phyloP scores from a whole-genome alignment of 768 basidiomycete genomes.

The Leccinum rimulosum region DNA sequence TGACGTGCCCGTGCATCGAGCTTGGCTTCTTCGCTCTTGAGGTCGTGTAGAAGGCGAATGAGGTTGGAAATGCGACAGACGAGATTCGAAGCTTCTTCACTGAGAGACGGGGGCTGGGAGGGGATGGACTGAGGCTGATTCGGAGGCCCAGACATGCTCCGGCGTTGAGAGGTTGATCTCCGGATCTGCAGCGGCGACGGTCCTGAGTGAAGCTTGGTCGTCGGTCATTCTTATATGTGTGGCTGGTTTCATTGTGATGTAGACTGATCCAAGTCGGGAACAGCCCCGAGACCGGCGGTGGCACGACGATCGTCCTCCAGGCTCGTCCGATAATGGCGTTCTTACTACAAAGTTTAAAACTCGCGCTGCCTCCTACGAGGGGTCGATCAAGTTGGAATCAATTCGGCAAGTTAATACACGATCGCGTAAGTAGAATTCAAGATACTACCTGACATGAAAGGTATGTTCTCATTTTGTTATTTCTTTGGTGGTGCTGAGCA shows the following conservation, averaged over 20 bases:
- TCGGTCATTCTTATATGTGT: conserved; percentile 12
- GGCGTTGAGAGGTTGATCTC: neutral
- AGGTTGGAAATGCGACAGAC: conserved; percentile 17
- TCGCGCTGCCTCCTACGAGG: neutral
- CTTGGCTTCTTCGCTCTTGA: conserved; percentile 20
- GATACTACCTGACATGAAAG: too few species aligned
- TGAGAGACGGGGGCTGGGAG: conserved; percentile 2
- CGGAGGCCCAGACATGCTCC: conserved; percentile 12
- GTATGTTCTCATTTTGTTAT: too few species aligned
- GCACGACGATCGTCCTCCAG: neutral
- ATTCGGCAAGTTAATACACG: neutral
- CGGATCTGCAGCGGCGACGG: neutral
- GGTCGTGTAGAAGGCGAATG: conserved; percentile 19
- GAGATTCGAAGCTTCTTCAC: conserved; percentile 12
- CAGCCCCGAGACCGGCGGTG: neutral
- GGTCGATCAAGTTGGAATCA: neutral
- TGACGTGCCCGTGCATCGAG: conserved; percentile 17
- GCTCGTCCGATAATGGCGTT: neutral
- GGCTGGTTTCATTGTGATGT: conserved; percentile 13
- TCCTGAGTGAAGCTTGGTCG: neutral
- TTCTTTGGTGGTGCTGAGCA: too few species aligned
- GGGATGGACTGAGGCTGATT: neutral
- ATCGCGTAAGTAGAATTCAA: too few species aligned
- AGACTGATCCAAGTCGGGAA: conserved; percentile 2
- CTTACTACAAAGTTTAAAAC: neutral